A percentile compares a stretch with the other conserved stretches of the same genome.
These are phyloP conservation scores for Penicillium cosmopolitanum DNA, from an alignment of 495 filamentous ascomycete species.

Conservation along the genomic window DNA sequence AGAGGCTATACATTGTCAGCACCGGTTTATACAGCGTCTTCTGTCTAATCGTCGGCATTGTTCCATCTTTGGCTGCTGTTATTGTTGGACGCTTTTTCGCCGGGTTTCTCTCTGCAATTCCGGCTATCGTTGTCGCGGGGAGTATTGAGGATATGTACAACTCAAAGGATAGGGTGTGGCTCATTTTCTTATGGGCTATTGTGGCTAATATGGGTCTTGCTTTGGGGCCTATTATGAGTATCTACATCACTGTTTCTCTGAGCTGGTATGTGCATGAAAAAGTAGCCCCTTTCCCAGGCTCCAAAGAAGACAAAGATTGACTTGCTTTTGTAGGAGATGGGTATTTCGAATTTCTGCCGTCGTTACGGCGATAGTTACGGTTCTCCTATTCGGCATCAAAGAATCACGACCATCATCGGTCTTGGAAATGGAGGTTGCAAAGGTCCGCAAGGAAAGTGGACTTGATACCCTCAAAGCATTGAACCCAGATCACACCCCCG, in stretches of 20 bases:
- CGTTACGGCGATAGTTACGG: slow-evolving; percentile 31
- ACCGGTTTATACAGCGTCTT: slow-evolving; percentile 39
- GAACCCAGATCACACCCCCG: slow-evolving; percentile 40
- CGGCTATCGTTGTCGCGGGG: slow-evolving; percentile 44
- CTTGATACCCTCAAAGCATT: slow-evolving; percentile 25
- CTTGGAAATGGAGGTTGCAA: slow-evolving; percentile 28
- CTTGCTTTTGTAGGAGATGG: slow-evolving; percentile 39
- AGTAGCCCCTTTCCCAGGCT: not conserved
- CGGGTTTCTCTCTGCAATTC: slow-evolving; percentile 49
- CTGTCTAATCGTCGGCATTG: slow-evolving; percentile 39
- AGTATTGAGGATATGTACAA: slow-evolving; percentile 57
- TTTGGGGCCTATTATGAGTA: slow-evolving; percentile 49
- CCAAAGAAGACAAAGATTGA: not conserved
- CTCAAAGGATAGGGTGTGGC: slow-evolving; percentile 44
- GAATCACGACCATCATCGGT: slow-evolving; percentile 46
- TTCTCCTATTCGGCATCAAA: slow-evolving; percentile 36
- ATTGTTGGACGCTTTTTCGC: slow-evolving; percentile 42
- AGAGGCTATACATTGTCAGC: slow-evolving; percentile 44
- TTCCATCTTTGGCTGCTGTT: slow-evolving; percentile 32
- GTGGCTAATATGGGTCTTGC: slow-evolving; percentile 43
- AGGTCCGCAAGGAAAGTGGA: slow-evolving; percentile 30
- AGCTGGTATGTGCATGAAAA: slow-evolving; percentile 35
- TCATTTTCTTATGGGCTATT: slow-evolving; percentile 46
- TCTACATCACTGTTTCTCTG: slow-evolving; percentile 36
- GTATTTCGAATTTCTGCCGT: slow-evolving; percentile 46